These are phyloP conservation scores for Paraglomus brasilianum DNA, from an alignment of 192 early-diverging fungal species.

Conservation along the genomic window DNA sequence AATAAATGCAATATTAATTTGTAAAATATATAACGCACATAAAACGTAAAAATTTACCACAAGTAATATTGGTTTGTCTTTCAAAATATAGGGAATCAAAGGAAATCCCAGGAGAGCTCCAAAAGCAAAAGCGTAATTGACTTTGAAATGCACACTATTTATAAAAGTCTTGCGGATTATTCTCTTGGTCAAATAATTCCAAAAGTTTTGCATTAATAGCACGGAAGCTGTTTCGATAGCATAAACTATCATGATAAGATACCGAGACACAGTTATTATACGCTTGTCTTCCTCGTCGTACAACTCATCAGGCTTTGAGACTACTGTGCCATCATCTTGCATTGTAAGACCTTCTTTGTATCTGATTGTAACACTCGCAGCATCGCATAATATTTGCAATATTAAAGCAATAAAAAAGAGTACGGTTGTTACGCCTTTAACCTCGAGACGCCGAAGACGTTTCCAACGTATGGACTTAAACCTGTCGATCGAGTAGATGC, in stretches of 20 bases:
- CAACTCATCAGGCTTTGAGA: background rate
- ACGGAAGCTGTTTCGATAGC: background rate
- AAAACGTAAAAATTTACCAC: too few species aligned
- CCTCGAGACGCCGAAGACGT: background rate
- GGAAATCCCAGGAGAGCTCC: too few species aligned
- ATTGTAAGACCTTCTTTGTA: background rate
- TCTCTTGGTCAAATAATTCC: background rate
- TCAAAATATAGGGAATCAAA: too few species aligned
- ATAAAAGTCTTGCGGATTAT: background rate
- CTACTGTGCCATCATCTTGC: background rate
- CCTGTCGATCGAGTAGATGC: background rate
- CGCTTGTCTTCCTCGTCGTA: too few species aligned
- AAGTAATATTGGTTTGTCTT: too few species aligned
- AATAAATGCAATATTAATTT: too few species aligned
- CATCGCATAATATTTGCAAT: background rate
- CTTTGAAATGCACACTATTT: background rate
- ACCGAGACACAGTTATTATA: too few species aligned
- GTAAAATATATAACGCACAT: too few species aligned
- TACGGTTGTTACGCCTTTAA: conserved; percentile 4
- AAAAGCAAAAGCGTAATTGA: conserved; percentile 12
- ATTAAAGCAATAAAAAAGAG: background rate
- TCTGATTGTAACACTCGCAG: background rate
- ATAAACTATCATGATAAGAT: conserved; percentile 11
- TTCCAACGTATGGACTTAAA: conserved; percentile 4
- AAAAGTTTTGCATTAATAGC: conserved; percentile 9